These are phyloP conservation scores for Trametes hirsuta DNA, from an alignment of 1,284 basidiomycete genomes.

Conservation along the genomic window DNA sequence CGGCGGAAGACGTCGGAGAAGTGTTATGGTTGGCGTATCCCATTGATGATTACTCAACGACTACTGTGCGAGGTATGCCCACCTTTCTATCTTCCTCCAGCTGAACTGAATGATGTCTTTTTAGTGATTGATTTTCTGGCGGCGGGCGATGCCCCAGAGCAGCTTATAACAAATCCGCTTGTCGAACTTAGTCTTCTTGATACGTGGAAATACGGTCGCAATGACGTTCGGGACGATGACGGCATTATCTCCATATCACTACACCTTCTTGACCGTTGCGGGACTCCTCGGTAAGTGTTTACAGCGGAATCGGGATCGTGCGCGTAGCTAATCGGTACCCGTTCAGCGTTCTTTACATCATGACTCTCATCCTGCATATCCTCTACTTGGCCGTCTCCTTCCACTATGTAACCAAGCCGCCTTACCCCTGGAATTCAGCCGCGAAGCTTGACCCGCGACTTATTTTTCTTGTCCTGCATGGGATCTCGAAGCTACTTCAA, in stretches of 20 bases:
- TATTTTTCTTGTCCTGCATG: background rate
- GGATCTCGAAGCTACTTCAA: too few species aligned
- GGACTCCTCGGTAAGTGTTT: constrained; percentile 46
- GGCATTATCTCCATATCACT: constrained; percentile 23
- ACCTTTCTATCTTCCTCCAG: background rate
- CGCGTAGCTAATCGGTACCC: background rate
- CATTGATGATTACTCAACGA: constrained; percentile 10
- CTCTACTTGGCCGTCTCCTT: constrained; percentile 45
- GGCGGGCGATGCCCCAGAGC: constrained; percentile 33
- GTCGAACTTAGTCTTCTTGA: constrained; percentile 43
- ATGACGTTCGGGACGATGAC: background rate
- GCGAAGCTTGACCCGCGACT: constrained; percentile 9
- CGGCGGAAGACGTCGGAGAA: constrained; percentile 26
- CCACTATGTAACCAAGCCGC: constrained; percentile 50
- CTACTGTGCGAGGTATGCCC: constrained; percentile 22
- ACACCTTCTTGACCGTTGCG: constrained; percentile 40
- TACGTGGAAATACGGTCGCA: constrained; percentile 47
- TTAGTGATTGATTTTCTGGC: constrained; percentile 51
- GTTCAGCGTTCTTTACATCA: constrained; percentile 49
- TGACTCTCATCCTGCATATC: constrained; percentile 46
- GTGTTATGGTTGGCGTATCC: constrained; percentile 31
- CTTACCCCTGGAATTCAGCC: constrained; percentile 27
- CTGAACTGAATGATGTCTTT: background rate
- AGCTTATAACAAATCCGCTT: constrained; percentile 45
- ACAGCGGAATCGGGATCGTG: background rate